Conservation (phyloP, 306 rosid genomes). For the Dryas octopetala region DNA sequence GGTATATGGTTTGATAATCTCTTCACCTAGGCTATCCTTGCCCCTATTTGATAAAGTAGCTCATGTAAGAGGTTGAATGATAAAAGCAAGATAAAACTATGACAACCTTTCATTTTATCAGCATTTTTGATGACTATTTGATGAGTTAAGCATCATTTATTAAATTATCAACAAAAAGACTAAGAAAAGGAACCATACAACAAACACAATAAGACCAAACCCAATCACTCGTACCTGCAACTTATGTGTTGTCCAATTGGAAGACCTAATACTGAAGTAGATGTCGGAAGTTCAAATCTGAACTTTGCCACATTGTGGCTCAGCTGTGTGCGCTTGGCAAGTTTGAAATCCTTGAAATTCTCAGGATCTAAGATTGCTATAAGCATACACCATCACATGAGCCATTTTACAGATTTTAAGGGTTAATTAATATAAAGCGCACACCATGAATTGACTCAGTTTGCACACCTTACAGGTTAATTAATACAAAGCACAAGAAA, state of each 20-base stretch:
- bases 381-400: conserved; percentile 23
- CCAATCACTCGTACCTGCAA: conserved; percentile 68
- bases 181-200: neutral
- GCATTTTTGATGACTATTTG: neutral
- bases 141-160: neutral
- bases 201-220: conserved; percentile 10
- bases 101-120: neutral
- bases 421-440: conserved; percentile 1
- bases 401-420: neutral
- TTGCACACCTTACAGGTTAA: neutral
- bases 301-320: conserved; percentile 98
- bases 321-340: conserved; percentile 69
- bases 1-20: conserved; percentile 86
- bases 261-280: conserved; percentile 89
- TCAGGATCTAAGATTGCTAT: conserved; percentile 75
- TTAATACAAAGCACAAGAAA: neutral
- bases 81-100: neutral
- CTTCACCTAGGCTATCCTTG: conserved; percentile 82
- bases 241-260: conserved; percentile 99
- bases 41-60: conserved; percentile 62
- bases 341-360: conserved; percentile 72
- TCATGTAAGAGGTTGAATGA: neutral
- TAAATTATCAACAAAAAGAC: neutral
- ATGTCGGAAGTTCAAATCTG: conserved; percentile 70
- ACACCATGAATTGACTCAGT: neutral